These are phyloP conservation scores for Debaryomyces subglobosus DNA, from an alignment of 1,139 yeast species.

Conservation along the genomic window DNA sequence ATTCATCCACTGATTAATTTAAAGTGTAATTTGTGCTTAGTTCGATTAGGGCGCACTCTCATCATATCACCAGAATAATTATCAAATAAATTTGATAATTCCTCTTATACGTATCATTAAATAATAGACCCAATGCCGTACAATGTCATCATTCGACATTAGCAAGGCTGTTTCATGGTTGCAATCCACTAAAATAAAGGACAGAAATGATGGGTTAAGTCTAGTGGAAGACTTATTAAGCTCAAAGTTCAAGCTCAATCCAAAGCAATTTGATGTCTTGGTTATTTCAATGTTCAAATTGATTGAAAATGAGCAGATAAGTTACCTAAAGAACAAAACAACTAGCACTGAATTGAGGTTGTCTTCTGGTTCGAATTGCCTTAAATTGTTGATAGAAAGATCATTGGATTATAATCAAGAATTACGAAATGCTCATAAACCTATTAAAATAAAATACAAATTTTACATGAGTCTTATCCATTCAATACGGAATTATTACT, in stretches of 20 bases:
- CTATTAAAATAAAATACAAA: conserved; percentile 32
- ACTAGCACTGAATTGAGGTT: conserved; percentile 43
- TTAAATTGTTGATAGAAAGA: conserved; percentile 36
- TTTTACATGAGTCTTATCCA: conserved; percentile 30
- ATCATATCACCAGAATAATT: neutral
- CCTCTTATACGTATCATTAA: neutral
- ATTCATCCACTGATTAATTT: neutral
- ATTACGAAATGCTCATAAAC: neutral
- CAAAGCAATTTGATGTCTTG: conserved; percentile 30
- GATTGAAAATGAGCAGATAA: conserved; percentile 43
- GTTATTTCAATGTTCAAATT: conserved; percentile 41
- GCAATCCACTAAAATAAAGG: conserved; percentile 52
- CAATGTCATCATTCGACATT: conserved; percentile 27
- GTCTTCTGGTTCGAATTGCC: conserved; percentile 40
- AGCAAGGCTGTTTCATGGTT: conserved; percentile 22
- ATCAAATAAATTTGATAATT: neutral
- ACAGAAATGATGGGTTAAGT: conserved; percentile 53
- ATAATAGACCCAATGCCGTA: conserved; percentile 1
- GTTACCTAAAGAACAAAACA: conserved; percentile 33
- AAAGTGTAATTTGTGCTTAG: neutral
- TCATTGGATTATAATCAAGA: conserved; percentile 18
- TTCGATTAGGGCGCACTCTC: neutral
- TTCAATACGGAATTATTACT: conserved; percentile 24
- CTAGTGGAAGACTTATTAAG: conserved; percentile 37
- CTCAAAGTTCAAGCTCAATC: conserved; percentile 23